phyloP scores from a whole-genome alignment of 257 asterid genomes.

The Capsicum baccatum region DNA sequence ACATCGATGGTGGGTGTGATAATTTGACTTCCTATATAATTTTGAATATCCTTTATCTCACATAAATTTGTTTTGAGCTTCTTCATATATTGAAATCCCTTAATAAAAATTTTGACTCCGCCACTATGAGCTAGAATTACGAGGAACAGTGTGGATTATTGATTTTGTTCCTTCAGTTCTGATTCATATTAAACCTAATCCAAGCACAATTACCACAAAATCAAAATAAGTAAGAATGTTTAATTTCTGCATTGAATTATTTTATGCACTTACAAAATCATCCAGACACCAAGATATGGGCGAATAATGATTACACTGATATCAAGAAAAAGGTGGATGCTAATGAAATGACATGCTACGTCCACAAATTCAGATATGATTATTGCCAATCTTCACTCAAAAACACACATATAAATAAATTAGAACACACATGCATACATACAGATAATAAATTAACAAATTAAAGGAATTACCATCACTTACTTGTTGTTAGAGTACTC shows the following conservation, averaged over 20 bases:
- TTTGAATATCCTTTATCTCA: neutral
- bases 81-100: no score
- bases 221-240: neutral
- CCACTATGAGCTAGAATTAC: no score
- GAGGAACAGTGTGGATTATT: neutral
- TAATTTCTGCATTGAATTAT: neutral
- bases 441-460: neutral
- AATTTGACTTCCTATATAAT: neutral
- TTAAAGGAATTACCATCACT: slow-evolving; percentile 43
- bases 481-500: slow-evolving; percentile 77
- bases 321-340: neutral
- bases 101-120: no score
- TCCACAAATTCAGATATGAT: neutral
- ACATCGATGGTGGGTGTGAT: neutral
- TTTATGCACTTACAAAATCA: neutral
- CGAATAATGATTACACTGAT: neutral
- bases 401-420: no score
- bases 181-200: neutral
- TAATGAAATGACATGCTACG: neutral
- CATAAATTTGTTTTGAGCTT: no score
- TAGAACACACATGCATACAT: neutral
- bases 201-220: neutral
- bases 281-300: neutral
- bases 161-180: neutral
- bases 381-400: neutral